Conservation (phyloP, 208 protist genomes). For the Crithidia bombi region DNA sequence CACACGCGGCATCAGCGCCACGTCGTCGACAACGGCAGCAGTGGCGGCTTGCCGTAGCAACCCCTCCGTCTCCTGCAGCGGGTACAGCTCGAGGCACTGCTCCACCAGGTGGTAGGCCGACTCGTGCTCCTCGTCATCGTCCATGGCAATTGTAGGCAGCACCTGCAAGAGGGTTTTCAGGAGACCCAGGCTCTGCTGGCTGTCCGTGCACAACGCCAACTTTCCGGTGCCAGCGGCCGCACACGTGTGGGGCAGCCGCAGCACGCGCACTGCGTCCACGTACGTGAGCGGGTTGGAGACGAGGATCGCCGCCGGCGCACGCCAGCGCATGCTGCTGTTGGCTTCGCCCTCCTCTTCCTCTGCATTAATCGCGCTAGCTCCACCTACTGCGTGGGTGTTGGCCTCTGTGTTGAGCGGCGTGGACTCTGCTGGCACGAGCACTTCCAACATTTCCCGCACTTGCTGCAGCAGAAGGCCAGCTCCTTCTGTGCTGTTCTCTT, state of each 20-base stretch:
- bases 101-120: constrained; percentile 58
- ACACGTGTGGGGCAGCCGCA: constrained; percentile 25
- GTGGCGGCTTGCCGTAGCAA: constrained; percentile 43
- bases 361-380: not conserved
- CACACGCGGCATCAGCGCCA: constrained; percentile 33
- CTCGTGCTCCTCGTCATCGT: constrained; percentile 57
- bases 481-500: not conserved
- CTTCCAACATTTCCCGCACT: constrained; percentile 42
- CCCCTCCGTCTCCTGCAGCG: constrained; percentile 50
- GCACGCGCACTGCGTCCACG: constrained; percentile 24
- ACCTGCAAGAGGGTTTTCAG: constrained; percentile 51
- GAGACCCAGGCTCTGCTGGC: constrained; percentile 45
- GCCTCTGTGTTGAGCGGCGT: not conserved
- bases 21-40: constrained; percentile 28
- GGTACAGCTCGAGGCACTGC: constrained; percentile 49
- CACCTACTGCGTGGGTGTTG: not conserved
- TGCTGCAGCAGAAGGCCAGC: constrained; percentile 20
- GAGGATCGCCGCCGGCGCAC: constrained; percentile 10
- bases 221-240: constrained; percentile 1
- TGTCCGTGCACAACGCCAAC: constrained; percentile 33
- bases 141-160: constrained; percentile 52
- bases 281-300: constrained; percentile 28
- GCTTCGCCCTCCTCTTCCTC: not conserved
- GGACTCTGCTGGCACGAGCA: constrained; percentile 21
- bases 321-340: constrained; percentile 18